Evolutionary conservation across 305 asterid species (phyloP).

Genomic region (Rubia occidens): DNA sequence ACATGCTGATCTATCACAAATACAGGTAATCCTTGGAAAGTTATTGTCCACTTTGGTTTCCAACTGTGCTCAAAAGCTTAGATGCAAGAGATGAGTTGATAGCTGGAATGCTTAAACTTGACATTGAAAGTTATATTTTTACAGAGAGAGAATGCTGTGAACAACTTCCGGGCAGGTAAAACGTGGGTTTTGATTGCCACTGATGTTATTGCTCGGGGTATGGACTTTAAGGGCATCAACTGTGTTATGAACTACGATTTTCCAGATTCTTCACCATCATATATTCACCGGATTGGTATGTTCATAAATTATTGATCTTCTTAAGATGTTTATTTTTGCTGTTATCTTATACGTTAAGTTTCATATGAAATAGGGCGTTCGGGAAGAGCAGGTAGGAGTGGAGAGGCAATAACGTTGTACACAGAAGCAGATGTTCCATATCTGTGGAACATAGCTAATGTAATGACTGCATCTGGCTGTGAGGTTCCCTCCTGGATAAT

Average conservation of each 20-base stretch:
- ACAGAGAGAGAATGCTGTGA: conserved; percentile 73
- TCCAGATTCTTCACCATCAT: conserved; percentile 78
- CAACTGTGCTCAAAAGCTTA: not conserved
- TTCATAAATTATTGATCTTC: not conserved
- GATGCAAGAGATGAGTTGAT: not conserved
- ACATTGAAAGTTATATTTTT: not conserved
- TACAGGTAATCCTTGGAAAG: conserved; percentile 35
- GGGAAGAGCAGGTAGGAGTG: conserved; percentile 91
- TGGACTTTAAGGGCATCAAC: conserved; percentile 94
- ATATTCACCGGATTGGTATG: conserved; percentile 83
- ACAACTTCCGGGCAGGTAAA: conserved; percentile 81
- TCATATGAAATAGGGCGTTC: conserved; percentile 45
- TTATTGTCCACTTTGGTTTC: not conserved
- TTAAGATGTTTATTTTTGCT: not conserved
- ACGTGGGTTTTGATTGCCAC: conserved; percentile 92
- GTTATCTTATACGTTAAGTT: not conserved
- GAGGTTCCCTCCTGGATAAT: conserved; percentile 71
- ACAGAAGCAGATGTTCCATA: conserved; percentile 70
- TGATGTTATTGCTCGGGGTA: conserved; percentile 88
- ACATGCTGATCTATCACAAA: conserved; percentile 63
- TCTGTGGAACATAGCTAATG: conserved; percentile 67
- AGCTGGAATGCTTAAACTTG: not conserved
- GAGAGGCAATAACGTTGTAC: conserved; percentile 78
- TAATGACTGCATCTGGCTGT: conserved; percentile 71
- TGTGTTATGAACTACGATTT: conserved; percentile 86